Evolutionary conservation across 2,329 filamentous ascomycete genomes (phyloP).

Genomic region (Ceratocystis papillata): DNA sequence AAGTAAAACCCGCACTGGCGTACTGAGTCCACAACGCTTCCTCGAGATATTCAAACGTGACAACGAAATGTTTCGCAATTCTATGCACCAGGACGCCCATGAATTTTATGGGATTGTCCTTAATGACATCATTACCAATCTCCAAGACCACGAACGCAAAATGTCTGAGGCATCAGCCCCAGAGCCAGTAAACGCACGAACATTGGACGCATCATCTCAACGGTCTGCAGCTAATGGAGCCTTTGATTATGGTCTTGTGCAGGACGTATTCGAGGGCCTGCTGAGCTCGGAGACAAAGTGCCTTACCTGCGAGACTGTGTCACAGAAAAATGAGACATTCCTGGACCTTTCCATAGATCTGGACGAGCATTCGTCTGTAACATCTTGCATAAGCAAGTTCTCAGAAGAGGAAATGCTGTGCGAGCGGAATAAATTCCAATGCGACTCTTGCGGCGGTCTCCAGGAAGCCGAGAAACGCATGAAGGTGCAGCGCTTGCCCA

Average conservation of each 20-base stretch:
- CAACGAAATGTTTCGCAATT: conserved; percentile 93
- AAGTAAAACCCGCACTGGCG: conserved; percentile 70
- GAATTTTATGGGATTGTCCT: conserved; percentile 90
- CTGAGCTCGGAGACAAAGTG: conserved; percentile 94
- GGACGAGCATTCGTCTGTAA: conserved; percentile 90
- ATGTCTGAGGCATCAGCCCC: conserved; percentile 34
- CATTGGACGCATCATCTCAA: conserved; percentile 38
- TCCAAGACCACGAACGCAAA: conserved; percentile 63
- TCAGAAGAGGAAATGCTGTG: conserved; percentile 98
- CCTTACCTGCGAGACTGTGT: conserved; percentile 89
- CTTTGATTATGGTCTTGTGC: conserved; percentile 62
- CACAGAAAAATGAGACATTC: conserved; percentile 90
- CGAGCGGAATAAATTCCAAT: conserved; percentile 97
- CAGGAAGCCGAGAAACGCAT: conserved; percentile 98
- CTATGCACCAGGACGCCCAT: conserved; percentile 97
- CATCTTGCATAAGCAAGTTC: conserved; percentile 87
- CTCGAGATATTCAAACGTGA: conserved; percentile 87
- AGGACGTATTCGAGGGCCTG: conserved; percentile 91
- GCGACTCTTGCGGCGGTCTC: conserved; percentile 88
- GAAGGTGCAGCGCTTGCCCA: conserved; percentile 94
- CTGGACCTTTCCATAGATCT: conserved; percentile 92
- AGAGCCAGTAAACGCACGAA: conserved; percentile 40
- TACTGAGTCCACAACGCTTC: conserved; percentile 85
- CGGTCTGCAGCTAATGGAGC: conserved; percentile 38
- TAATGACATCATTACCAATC: conserved; percentile 92